Percentiles rank a stretch among this genome's conserved stretches.
These are phyloP conservation scores for Taphrina populina DNA, from an alignment of 1,139 yeast species.

Conservation along the genomic window DNA sequence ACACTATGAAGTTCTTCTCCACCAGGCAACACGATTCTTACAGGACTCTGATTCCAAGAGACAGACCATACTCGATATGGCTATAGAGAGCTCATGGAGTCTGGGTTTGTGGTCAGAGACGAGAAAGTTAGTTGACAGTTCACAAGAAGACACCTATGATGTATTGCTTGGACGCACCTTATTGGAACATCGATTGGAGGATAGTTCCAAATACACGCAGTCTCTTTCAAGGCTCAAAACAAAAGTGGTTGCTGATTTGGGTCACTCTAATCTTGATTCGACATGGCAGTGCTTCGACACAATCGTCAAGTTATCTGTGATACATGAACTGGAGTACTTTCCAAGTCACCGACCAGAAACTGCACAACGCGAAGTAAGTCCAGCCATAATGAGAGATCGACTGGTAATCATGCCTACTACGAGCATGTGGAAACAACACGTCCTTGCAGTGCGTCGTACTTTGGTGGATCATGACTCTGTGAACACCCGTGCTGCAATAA, in stretches of 20 bases:
- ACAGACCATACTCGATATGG: slow-evolving; percentile 46
- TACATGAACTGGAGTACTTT: slow-evolving; percentile 57
- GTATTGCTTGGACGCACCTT: slow-evolving; percentile 67
- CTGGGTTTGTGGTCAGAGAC: slow-evolving; percentile 59
- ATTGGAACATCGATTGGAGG: slow-evolving; percentile 48
- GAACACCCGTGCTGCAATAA: slow-evolving; percentile 45
- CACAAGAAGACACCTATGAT: slow-evolving; percentile 51
- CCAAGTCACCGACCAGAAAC: background rate
- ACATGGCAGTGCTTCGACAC: slow-evolving; percentile 58
- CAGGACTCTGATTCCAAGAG: slow-evolving; percentile 1
- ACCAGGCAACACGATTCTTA: slow-evolving; percentile 15
- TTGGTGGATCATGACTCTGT: slow-evolving; percentile 50
- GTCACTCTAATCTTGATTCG: slow-evolving; percentile 62
- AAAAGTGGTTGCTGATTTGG: slow-evolving; percentile 61
- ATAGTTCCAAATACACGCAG: slow-evolving; percentile 45
- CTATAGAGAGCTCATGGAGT: slow-evolving; percentile 70
- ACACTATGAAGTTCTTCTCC: slow-evolving; percentile 51
- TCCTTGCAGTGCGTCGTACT: slow-evolving; percentile 60
- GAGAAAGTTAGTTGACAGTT: slow-evolving; percentile 57
- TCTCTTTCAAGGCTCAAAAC: slow-evolving; percentile 56
- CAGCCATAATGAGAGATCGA: slow-evolving; percentile 36
- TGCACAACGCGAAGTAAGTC: background rate
- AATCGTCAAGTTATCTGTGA: slow-evolving; percentile 66
- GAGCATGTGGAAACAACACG: slow-evolving; percentile 53
- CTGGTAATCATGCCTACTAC: slow-evolving; percentile 25